phyloP scores from a whole-genome alignment of 164 flowering plant genomes.

The Saururus chinensis region DNA sequence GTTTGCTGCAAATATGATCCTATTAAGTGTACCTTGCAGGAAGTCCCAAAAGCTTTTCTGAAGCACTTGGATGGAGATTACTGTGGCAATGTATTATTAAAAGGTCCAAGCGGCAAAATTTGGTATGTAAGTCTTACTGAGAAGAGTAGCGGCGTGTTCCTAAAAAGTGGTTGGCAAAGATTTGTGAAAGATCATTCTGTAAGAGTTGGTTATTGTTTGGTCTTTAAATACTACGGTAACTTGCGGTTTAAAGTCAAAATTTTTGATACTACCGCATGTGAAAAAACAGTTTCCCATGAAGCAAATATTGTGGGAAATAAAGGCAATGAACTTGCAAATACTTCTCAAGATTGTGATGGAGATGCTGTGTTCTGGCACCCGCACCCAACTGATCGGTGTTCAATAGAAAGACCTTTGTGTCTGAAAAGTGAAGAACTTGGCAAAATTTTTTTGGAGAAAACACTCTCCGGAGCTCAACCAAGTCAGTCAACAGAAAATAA shows the following conservation, averaged over 20 bases:
- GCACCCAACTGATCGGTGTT: too few species aligned
- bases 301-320: too few species aligned
- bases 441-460: too few species aligned
- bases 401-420: too few species aligned
- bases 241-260: slow-evolving; percentile 4
- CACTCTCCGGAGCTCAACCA: too few species aligned
- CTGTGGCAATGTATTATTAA: slow-evolving; percentile 27
- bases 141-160: slow-evolving; percentile 15
- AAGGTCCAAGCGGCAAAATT: slow-evolving; percentile 47
- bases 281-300: neutral
- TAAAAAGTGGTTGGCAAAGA: slow-evolving; percentile 45
- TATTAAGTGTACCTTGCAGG: too few species aligned
- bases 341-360: too few species aligned
- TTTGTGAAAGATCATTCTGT: slow-evolving; percentile 47
- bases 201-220: slow-evolving; percentile 41
- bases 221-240: slow-evolving; percentile 59
- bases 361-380: too few species aligned
- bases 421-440: too few species aligned
- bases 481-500: too few species aligned
- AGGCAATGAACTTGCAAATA: too few species aligned
- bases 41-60: slow-evolving; percentile 11
- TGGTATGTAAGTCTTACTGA: slow-evolving; percentile 38
- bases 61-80: slow-evolving; percentile 9
- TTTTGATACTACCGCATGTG: neutral
- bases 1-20: too few species aligned